Conservation (phyloP, 2,329 filamentous ascomycete species). For the Aspergillus pseudonomiae region DNA sequence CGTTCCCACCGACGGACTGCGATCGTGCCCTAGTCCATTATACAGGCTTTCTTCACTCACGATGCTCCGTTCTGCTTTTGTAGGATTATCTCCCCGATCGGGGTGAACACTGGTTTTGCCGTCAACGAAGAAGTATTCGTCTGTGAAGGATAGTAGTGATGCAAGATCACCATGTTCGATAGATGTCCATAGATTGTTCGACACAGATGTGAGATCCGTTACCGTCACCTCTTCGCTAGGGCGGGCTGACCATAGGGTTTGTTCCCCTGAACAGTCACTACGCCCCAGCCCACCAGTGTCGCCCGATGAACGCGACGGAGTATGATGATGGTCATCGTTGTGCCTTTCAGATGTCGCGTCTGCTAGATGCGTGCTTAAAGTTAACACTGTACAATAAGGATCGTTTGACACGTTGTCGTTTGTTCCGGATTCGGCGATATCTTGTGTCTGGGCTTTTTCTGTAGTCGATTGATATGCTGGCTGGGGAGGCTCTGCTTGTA, state of each 20-base stretch:
- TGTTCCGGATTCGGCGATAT: not conserved
- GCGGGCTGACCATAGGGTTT: slow-evolving; percentile 9
- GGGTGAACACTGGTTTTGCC: slow-evolving; percentile 31
- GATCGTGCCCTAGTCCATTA: slow-evolving; percentile 24
- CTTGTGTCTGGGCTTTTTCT: not conserved
- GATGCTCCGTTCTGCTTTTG: slow-evolving; percentile 23
- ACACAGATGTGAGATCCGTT: slow-evolving; percentile 20
- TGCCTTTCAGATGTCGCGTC: not conserved
- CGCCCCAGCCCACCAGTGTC: not conserved
- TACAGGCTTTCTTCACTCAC: slow-evolving; percentile 25
- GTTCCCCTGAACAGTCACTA: slow-evolving; percentile 1
- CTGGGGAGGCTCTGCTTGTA: not conserved
- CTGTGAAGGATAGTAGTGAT: slow-evolving; percentile 21
- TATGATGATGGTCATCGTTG: not conserved
- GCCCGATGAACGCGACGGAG: not conserved
- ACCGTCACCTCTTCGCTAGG: slow-evolving; percentile 18
- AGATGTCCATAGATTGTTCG: slow-evolving; percentile 24
- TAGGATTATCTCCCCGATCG: slow-evolving; percentile 27
- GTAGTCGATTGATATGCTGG: not conserved
- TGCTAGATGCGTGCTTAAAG: not conserved
- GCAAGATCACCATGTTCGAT: slow-evolving; percentile 26
- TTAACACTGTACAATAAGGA: not conserved
- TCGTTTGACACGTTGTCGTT: not conserved
- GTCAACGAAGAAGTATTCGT: slow-evolving; percentile 35
- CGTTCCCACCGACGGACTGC: slow-evolving; percentile 18